Evolutionary conservation across 805 yeast species (phyloP), one percentile per base, ranked within the genome.

Genomic region (Saturnispora bothae): DNA sequence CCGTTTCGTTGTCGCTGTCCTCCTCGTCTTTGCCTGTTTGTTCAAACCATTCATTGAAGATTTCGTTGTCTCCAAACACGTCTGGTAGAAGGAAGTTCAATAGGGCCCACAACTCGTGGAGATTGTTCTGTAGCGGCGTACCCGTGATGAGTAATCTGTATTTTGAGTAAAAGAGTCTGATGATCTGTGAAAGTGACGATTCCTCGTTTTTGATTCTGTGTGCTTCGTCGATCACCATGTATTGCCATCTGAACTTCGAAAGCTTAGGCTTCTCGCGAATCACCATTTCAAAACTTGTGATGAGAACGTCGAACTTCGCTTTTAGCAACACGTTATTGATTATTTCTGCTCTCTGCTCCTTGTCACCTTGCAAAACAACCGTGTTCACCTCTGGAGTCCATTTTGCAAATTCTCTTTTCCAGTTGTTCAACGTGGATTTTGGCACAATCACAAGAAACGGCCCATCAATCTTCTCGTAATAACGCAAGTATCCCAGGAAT

Each of bases 371-470:
- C 30, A 82, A 52, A 16, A 81, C 73, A 50, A 82, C 65, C 0
- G 80, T 78, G 34, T 69, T 74, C 3, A 82, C 78, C 33, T 81
- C 86, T 2, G 92, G 92, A 3, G 83, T 79, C 92, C 92, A 82
- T 46, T 65, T 73, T 39, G 73, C 68, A 53, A 82, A 77, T 51
- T 82, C 94, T 54, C 89, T 64, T 17, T 72, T 65, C 94, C 94
- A 82, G 51, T 82, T 82, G 46, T 81, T 85, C 48, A 82, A 63
- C 1, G 94, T 82, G 2, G 85, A 78, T 57, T 82, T 82, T 4
- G 94, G 94, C 2, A 80, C 82, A 50, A 82, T 71, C 15, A 82
- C 78, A 43, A 82, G 63, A 53, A 76, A 83, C 3, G 94, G 94
- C 3, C 92, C 92, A 28, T 65, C 66, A 22, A 71, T 64, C 23